phyloP scores from a whole-genome alignment of 352 stramenopile genomes.

The Hyaloperonospora brassicae region DNA sequence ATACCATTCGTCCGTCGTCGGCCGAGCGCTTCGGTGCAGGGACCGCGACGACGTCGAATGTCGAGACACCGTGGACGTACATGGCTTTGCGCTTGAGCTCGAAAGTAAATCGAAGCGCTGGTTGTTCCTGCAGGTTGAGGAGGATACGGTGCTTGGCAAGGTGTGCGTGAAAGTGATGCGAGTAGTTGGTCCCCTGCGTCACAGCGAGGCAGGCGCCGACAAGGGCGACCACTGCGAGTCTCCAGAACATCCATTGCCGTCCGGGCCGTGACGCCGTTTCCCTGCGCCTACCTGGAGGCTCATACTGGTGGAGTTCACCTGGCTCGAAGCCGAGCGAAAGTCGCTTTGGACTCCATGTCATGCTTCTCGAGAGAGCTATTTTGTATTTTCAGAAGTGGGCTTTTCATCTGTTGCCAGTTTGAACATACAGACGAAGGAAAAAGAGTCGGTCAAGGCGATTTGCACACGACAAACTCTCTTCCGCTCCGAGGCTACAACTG shows the following conservation, averaged over 20 bases:
- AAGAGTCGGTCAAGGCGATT: too few relatives aligned
- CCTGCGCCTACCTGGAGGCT: too few relatives aligned
- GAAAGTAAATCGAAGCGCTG: slow-evolving; percentile 31
- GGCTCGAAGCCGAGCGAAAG: too few relatives aligned
- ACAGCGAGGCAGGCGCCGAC: slow-evolving; percentile 15
- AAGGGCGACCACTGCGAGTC: slow-evolving; percentile 7
- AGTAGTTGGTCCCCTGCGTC: slow-evolving; percentile 19
- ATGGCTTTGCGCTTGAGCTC: slow-evolving; percentile 36
- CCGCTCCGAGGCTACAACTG: too few relatives aligned
- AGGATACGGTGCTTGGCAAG: slow-evolving; percentile 39
- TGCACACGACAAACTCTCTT: too few relatives aligned
- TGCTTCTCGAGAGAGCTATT: too few relatives aligned
- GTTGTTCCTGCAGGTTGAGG: slow-evolving; percentile 25
- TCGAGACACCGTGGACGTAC: slow-evolving; percentile 27
- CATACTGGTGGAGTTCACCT: too few relatives aligned
- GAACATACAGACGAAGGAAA: too few relatives aligned
- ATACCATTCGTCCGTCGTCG: slow-evolving; percentile 20
- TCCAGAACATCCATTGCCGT: slow-evolving; percentile 13
- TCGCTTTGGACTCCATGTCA: too few relatives aligned
- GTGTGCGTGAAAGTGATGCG: slow-evolving; percentile 30
- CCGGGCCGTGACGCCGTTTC: too few relatives aligned
- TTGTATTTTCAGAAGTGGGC: too few relatives aligned
- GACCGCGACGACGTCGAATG: slow-evolving; percentile 31
- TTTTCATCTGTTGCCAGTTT: too few relatives aligned
- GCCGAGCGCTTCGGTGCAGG: slow-evolving; percentile 13